Percentiles rank a stretch among this genome's conserved stretches.
phyloP scores from a whole-genome alignment of 257 asterid species.

The Voacanga thouarsii region DNA sequence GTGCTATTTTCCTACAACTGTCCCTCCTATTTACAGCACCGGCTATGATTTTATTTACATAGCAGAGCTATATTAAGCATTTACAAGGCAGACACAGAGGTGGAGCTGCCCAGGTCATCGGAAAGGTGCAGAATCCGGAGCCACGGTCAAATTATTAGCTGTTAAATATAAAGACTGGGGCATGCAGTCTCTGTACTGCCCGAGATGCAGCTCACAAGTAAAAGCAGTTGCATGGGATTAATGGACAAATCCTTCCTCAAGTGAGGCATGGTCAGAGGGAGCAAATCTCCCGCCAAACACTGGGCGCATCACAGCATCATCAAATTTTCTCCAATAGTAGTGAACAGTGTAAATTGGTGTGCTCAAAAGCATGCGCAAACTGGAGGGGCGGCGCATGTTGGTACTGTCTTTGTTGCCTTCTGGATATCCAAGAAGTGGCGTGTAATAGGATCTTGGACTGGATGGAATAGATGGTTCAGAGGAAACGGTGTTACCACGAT shows the following conservation, averaged over 20 bases:
- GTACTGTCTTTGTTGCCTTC: conserved; percentile 13
- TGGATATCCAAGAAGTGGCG: conserved; percentile 39
- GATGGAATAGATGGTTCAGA: conserved; percentile 39
- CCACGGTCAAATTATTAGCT: not conserved
- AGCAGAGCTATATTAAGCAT: not conserved
- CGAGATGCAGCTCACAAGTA: not conserved
- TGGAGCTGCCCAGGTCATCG: not conserved
- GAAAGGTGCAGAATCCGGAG: not conserved
- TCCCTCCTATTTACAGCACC: not conserved
- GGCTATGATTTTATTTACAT: not conserved
- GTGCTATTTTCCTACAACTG: too few relatives aligned
- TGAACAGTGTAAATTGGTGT: conserved; percentile 49
- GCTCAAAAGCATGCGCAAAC: conserved; percentile 42
- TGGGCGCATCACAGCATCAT: conserved; percentile 57
- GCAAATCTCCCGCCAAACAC: conserved; percentile 56
- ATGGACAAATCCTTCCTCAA: conserved; percentile 20
- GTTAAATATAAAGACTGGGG: not conserved
- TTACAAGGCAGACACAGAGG: not conserved
- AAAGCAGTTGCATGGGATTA: not conserved
- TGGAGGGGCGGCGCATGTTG: conserved; percentile 21
- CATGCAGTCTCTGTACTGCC: not conserved
- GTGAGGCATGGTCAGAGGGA: conserved; percentile 16
- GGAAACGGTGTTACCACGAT: not conserved
- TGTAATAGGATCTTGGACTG: conserved; percentile 24
- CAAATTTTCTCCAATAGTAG: conserved; percentile 60